Conservation (phyloP, 2,329 filamentous ascomycete genomes). For the Ambrosiella xylebori region DNA sequence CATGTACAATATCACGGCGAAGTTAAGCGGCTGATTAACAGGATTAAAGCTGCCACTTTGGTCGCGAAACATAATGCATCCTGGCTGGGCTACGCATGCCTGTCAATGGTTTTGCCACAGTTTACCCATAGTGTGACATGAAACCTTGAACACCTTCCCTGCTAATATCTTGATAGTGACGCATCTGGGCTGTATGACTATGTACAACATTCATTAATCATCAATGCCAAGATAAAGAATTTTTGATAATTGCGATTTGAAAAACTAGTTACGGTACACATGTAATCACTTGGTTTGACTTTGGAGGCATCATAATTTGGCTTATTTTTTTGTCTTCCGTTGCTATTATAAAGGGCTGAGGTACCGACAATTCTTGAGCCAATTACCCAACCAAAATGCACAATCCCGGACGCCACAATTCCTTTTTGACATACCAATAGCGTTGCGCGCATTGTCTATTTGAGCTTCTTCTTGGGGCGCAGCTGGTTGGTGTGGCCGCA, state of each 20-base stretch:
- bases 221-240: neutral
- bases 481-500: conserved; percentile 99
- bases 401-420: conserved; percentile 27
- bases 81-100: neutral
- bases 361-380: conserved; percentile 11
- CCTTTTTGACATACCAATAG: conserved; percentile 17
- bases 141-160: too few species aligned
- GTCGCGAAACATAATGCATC: conserved; percentile 9
- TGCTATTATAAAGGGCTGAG: conserved; percentile 16
- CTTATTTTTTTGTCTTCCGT: conserved; percentile 16
- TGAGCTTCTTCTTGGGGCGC: conserved; percentile 99
- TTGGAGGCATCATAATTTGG: conserved; percentile 4
- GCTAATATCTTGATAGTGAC: too few species aligned
- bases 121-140: neutral
- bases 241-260: neutral
- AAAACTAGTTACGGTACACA: neutral
- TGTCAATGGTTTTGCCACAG: neutral
- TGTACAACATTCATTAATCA: neutral
- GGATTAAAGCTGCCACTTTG: neutral
- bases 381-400: conserved; percentile 13
- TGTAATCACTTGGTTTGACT: neutral
- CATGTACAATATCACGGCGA: neutral
- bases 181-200: too few species aligned
- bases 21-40: neutral
- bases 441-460: conserved; percentile 31